Conservation (phyloP, 768 basidiomycete species). For the Gloeopeniophorella convolvens region DNA sequence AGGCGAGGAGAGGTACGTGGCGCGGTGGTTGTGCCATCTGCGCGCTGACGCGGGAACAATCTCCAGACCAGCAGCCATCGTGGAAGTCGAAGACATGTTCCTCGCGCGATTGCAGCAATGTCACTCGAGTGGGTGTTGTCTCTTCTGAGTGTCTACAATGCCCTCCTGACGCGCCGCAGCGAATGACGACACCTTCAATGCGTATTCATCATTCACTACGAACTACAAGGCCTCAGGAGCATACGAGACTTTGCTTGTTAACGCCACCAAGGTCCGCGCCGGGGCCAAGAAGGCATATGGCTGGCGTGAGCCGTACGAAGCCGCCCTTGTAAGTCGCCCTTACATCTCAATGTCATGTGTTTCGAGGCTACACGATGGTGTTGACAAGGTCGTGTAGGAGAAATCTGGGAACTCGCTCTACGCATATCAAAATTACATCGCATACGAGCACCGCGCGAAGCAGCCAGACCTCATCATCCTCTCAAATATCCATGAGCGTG, state of each 20-base stretch:
- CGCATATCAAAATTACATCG: constrained; percentile 55
- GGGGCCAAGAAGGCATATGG: constrained; percentile 55
- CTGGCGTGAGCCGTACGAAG: constrained; percentile 58
- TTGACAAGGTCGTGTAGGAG: constrained; percentile 19
- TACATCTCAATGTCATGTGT: background rate
- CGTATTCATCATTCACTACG: constrained; percentile 87
- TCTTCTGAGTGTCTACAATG: background rate
- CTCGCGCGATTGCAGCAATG: constrained; percentile 68
- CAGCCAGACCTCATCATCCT: constrained; percentile 52
- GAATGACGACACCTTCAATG: constrained; percentile 73
- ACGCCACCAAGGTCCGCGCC: constrained; percentile 67
- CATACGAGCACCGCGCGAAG: constrained; percentile 54
- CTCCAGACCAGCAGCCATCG: constrained; percentile 38
- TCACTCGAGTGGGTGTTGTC: constrained; percentile 53
- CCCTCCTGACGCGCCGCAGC: constrained; percentile 35
- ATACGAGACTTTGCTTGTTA: constrained; percentile 72
- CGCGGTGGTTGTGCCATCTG: background rate
- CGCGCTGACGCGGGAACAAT: background rate
- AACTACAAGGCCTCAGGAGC: constrained; percentile 62
- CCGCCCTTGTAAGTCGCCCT: constrained; percentile 43
- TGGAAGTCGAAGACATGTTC: constrained; percentile 49
- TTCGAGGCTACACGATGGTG: constrained; percentile 24
- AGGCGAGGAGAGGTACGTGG: constrained; percentile 40
- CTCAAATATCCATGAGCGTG: constrained; percentile 62
- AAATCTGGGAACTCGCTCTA: constrained; percentile 40